Base-by-base conservation (phyloP, 306 rosid genomes). In the Vigna angularis region DNA sequence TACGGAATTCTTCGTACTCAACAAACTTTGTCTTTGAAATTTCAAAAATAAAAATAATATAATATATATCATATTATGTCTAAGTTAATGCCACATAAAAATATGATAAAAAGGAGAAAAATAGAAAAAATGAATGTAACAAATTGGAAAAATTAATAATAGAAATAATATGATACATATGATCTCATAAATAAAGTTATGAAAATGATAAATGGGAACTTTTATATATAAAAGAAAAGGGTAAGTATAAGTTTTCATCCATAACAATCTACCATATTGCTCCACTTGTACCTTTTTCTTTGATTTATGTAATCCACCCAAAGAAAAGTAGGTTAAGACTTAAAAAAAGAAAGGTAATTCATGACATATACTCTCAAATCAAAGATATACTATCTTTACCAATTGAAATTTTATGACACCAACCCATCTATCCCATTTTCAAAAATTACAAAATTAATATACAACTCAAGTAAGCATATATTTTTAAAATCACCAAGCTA, bases 361-460 rank as follows among this genome's bases (percentile, higher is more conserved):
- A 76, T 30, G 11, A n/a, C 79, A 72, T 59, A 30, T 58, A 78
- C 75, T 73, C 63, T 47, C 77, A 85, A 34, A 79, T 83, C 83
- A 1, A 83, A 84, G 55, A 89, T 85, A 87, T 76, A 34, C 7
- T 83, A 82, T 83, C 78, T 85, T 85, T 81, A 77, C 82, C 81
- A 70, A 78, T 70, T 74, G 80, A 87, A 87, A 66, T 78, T 86
- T 92, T 80, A 87, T 87, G 85, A 83, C 86, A 89, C 68, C 89
- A 89, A 88, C 81, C 93, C 88, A 78, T 72, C 88, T 85, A 85
- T 83, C 90, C 91, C 82, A 90, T 75, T 71, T 81, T 18, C 82
- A 88, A 86, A 88, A 86, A 88, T 89, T 74, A 88, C 91, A 94
- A 94, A 88, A 94, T 82, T 87, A 92, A 92, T 92, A 94, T 92